Conservation (phyloP, 768 basidiomycete species). For the Leccinum pellstonianum region DNA sequence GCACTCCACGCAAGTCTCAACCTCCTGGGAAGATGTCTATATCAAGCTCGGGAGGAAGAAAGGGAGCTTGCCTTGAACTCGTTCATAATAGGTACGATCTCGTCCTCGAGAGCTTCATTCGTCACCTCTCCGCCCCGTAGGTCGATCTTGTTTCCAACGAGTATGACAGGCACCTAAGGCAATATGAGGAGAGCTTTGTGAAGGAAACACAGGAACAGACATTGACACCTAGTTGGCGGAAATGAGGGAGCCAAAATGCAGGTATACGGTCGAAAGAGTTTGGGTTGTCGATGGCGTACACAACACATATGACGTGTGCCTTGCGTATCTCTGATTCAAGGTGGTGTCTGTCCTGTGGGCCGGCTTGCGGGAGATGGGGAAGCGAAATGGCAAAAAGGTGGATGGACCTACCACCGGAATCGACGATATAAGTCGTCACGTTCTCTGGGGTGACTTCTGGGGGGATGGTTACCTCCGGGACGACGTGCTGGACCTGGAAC, state of each 20-base stretch:
- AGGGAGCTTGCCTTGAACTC: constrained; percentile 83
- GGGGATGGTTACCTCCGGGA: constrained; percentile 97
- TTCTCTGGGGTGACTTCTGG: constrained; percentile 97
- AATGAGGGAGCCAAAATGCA: constrained; percentile 96
- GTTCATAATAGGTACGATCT: constrained; percentile 95
- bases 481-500: constrained; percentile 83
- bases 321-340: constrained; percentile 95
- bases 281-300: constrained; percentile 95
- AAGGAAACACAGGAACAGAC: constrained; percentile 42
- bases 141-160: constrained; percentile 99
- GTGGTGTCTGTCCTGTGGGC: constrained; percentile 81
- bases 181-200: constrained; percentile 6
- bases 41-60: constrained; percentile 1
- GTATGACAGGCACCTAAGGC: constrained; percentile 85
- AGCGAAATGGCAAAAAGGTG: background rate
- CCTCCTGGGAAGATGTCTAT: constrained; percentile 61
- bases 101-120: constrained; percentile 90
- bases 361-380: constrained; percentile 48
- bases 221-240: constrained; percentile 94
- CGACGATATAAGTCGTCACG: constrained; percentile 96
- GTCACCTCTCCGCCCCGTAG: constrained; percentile 90
- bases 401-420: constrained; percentile 79
- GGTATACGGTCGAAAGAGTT: constrained; percentile 97
- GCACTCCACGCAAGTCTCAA: constrained; percentile 96
- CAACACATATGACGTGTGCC: constrained; percentile 97